Evolutionary conservation across 208 protist species (phyloP).

Genomic region (Acanthamoeba quina): DNA sequence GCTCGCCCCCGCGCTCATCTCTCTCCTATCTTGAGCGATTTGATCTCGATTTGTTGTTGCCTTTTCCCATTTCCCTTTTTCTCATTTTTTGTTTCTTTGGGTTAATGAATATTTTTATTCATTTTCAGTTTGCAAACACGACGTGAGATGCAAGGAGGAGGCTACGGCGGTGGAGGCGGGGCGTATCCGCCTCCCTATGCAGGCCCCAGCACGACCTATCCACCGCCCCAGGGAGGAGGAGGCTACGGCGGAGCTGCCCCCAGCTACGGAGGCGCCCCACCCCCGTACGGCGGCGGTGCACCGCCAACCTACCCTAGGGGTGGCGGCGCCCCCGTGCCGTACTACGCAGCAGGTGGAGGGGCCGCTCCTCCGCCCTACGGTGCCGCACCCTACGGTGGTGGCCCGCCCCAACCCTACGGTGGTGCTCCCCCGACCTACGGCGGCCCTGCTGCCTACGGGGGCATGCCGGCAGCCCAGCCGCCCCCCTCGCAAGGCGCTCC

Average conservation of each 20-base stretch:
- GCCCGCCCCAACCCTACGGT: not conserved
- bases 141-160: not conserved
- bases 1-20: constrained; percentile 12
- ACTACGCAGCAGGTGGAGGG: not conserved
- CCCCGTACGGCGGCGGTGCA: not conserved
- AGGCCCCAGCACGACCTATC: not conserved
- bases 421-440: not conserved
- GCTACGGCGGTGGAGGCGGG: not conserved
- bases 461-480: not conserved
- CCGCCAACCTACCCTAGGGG: not conserved
- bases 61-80: not conserved
- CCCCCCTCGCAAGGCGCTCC: constrained; percentile 25
- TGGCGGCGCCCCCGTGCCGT: not conserved
- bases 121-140: too few relatives aligned
- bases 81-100: too few relatives aligned
- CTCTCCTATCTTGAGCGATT: not conserved
- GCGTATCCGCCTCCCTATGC: constrained; percentile 1
- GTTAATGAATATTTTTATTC: too few relatives aligned
- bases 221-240: not conserved
- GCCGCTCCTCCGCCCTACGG: not conserved
- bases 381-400: not conserved
- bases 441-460: not conserved
- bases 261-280: not conserved
- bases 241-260: not conserved
- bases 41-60: not conserved